Base-by-base conservation (phyloP, 1,284 basidiomycete species). In the Earliella scabrosa region DNA sequence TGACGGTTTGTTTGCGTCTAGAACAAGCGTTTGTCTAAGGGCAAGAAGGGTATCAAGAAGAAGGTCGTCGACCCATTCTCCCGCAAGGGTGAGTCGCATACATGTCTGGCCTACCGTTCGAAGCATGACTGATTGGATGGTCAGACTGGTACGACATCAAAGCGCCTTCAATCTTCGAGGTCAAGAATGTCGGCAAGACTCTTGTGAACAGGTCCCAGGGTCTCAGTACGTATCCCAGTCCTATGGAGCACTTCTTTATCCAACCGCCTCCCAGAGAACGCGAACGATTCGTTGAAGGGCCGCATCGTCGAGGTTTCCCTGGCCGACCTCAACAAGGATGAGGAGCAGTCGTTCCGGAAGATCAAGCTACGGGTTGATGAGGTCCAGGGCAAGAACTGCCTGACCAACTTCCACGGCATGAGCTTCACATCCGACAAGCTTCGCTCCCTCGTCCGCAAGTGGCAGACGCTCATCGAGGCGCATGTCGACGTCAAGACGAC, bases 381-480 rank as follows among this genome's bases (percentile, higher is more conserved):
- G 73, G 86, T 99, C 65, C 91, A 98, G 82, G 97, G 97, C 82
- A 97, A 96, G 85, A 97, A 93, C 86, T 98, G 96, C 85, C 86
- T 99, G 56, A 98, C 97, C 77, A 98, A 97, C 81, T 99, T 99
- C 92, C 92, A 97, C 82, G 97, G 97, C 75, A 99, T 99, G 97
- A 94, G 97, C 83, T 98, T 99, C 83, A 99, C 97, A 64, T 97
- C 95, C 64, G 97, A 99, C 90, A 99, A 99, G 82, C 90, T 99
- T 67, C 95, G 97, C 64, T 99, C 97, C 56, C 95, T 99, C 71
- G 97, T 99, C 69, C 95, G 97, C 77, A 99, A 99, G 82, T 99
- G 97, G 97, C 97, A 99, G 81, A 89, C 95, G 36, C 91, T 99
- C 72, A 96, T 99, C 72, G 97, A 99, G 83, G 97, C 97, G 52